Evolutionary conservation across 164 flowering plant species (phyloP), one percentile per base, ranked within the genome.

Genomic region (Taxillus chinensis): DNA sequence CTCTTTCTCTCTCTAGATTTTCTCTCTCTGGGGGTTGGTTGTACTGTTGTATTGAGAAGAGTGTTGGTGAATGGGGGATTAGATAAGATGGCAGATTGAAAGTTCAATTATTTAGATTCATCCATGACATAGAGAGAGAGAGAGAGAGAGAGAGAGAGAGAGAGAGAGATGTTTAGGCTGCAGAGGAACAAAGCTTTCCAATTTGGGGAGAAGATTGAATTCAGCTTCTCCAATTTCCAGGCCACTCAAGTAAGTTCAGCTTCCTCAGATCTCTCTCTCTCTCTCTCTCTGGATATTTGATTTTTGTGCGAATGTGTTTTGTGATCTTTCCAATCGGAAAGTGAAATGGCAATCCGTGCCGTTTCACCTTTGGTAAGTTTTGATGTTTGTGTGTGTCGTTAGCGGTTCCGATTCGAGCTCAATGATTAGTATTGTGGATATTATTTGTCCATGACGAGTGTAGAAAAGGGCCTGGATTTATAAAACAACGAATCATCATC

Each of bases 171-270:
- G 97, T 85, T 85, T 73, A 81, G 75, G 73, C 68, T 80, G 68
- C 86, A 82, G 60, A 77, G 80, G 74, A 79, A 68, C 65, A 79
- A 67, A 73, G 41, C 73, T 0, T 67, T 66, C 40, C 80, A 71
- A 70, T 73, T 82, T 45, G 80, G 81, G 59, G 89, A 82, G 62
- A 86, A 69, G 56, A 38, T 86, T 55, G 89, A 83, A 71, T 90
- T 90, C 80, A 85, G 69, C 46, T 75, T 86, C 69, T 80, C 81
- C 27, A 62, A 74, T 17, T 73, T 88, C 59, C 83, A 84, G 46
- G 86, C 82, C 5, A 45, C 68, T 45, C 81, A 85, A 86, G 90
- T 87, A 27, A 2, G 27, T 50, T 48, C n/a, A 5, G 1, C 14
- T 4, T n/a, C 12, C 27, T 13, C 12, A 42, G 10, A 5, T 17